Base-by-base conservation (phyloP, 192 early-diverging fungal genomes). In the Coemansia guatemalensis region DNA sequence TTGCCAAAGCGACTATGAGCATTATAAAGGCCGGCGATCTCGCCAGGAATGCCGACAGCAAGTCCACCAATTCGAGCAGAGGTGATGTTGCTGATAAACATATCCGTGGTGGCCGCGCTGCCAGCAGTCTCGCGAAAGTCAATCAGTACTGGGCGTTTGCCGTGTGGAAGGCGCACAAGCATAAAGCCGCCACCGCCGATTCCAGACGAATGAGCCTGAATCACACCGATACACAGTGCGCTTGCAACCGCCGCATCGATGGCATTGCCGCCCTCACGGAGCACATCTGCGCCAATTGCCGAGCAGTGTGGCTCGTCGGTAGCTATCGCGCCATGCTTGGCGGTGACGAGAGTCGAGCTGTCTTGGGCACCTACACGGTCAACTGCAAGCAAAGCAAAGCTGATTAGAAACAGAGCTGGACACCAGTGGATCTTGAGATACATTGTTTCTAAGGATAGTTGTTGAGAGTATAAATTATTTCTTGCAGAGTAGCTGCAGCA, bases 171-270 rank as follows among this genome's bases (percentile, higher is more conserved):
- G 29, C 92, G 85, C 9, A 95, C 83, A 8, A 93, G 81, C 90
- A 95, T 92, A 69, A 98, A 96, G 6, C 96, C 96, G 26, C 96
- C 96, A 9, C 96, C 94, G 41, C 96, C 94, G 54, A 98, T 93
- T 29, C 96, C 96, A 20, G 88, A 87, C 17, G 91, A 88, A 76
- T 93, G 95, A 48, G 84, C 88, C 67, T 96, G 91, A 23, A 95
- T 87, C n/a, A 90, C 85, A 48, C 93, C 96, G 57, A 95, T 83
- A 65, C 95, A 95, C 18, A 95, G 81, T 8, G 90, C 83, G 35
- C 93, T 84, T 2, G 94, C 94, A 41, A 98, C 86, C 12, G 91
- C 88, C 0, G 93, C 88, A 74, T 98, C 96, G 0, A 95, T 87
- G 2, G 96, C 93, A 35, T 87, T 92, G 39, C 96, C 96, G 58